Base-by-base conservation (phyloP, 169 alveolate species). In the Eimeria maxima region DNA sequence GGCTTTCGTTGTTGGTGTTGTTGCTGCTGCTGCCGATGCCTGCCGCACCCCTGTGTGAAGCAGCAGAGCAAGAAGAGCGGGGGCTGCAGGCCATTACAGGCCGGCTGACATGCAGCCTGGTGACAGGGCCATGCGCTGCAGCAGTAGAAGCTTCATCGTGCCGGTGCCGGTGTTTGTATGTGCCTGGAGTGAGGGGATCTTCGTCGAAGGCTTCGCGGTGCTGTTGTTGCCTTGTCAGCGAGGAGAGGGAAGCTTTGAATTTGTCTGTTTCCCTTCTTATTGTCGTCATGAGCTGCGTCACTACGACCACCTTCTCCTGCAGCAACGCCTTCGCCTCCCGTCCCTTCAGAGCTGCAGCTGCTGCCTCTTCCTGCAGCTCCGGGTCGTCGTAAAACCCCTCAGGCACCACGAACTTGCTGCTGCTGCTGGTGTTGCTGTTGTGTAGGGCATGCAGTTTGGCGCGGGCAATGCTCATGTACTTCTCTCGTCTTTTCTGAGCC, bases 331-430 rank as follows among this genome's bases (percentile, higher is more conserved):
- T 47, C 20, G 87, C 87, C 87, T 74, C 87, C 20, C 87, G 87
- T 18, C 87, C 55, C 27, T 29, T 74, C 16, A 20, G 27, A 14
- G 60, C 55, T 33, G 87, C 87, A 0, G 87, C 87, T 74, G 60
- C 87, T 0, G 87, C 87, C 53, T 74, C 87, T 22, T 47, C 87
- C 87, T 74, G 45, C 18, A 74, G 87, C 55, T 74, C 87, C 55
- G 87, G 87, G 55, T 74, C 87, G 24, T 74, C 29, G 29, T 74
- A 74, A 38, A 74, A 38, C 10, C 60, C 87, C 47, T 74, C 87
- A 16, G 87, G 87, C 47, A 74, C 55, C 57, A 10, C 45, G 0
- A 10, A 55, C 60, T 27, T 10, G 55, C 24, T 29, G 87, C 27
- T 20, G 27, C 45, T 24, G 69, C 69, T 57, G 69, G 27, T 57